Evolutionary conservation across 306 rosid genomes (phyloP).

Genomic region (Dryas octopetala): DNA sequence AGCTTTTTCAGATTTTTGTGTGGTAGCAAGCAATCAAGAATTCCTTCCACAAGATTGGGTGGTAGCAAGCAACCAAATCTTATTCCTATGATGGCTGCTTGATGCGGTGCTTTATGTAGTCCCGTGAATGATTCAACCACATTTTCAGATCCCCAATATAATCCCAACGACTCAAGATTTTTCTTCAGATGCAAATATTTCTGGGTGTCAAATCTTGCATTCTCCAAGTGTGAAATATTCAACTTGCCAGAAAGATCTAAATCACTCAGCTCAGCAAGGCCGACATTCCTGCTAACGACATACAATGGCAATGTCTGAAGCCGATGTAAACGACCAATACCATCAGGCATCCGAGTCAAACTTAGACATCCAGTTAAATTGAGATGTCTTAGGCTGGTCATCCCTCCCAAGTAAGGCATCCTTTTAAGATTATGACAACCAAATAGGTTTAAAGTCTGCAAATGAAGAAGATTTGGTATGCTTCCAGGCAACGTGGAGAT

Average conservation of each 20-base stretch:
- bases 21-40: too few relatives aligned
- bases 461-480: not conserved
- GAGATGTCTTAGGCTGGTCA: slow-evolving; percentile 10
- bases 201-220: not conserved
- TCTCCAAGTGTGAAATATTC: not conserved
- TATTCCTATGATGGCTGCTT: too few relatives aligned
- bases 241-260: not conserved
- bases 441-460: slow-evolving; percentile 17
- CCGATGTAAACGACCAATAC: not conserved
- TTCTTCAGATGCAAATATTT: not conserved
- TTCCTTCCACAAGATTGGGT: too few relatives aligned
- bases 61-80: too few relatives aligned
- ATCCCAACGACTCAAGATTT: not conserved
- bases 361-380: not conserved
- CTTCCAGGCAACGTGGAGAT: not conserved
- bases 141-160: too few relatives aligned
- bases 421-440: rapidly evolving
- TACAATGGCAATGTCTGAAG: slow-evolving; percentile 1
- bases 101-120: too few relatives aligned
- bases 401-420: not conserved
- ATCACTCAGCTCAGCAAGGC: not conserved
- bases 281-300: not conserved
- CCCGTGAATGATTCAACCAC: too few relatives aligned
- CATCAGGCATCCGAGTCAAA: rapidly evolving
- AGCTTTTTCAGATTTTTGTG: too few relatives aligned